Percentiles rank a stretch among this genome's conserved stretches.
Conservation (phyloP, 2,329 filamentous ascomycete species). For the Alternaria dauci region DNA sequence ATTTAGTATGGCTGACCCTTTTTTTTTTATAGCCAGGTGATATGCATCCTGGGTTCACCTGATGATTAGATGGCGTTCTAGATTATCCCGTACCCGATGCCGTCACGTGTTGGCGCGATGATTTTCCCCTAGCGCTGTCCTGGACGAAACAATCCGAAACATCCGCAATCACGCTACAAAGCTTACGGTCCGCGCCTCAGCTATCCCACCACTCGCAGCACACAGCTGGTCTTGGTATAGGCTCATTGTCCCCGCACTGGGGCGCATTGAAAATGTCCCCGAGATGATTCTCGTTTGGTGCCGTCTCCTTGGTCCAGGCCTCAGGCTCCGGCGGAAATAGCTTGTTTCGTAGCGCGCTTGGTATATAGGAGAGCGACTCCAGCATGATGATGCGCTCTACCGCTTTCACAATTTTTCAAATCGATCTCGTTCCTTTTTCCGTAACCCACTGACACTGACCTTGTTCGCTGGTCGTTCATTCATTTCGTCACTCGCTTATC, state of each 20-base stretch:
- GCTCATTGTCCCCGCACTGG: constrained; percentile 22
- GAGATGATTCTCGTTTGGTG: constrained; percentile 23
- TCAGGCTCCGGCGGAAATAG: constrained; percentile 26
- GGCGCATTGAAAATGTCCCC: constrained; percentile 26
- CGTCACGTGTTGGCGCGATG: constrained; percentile 22
- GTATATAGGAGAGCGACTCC: constrained; percentile 30
- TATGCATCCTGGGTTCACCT: not conserved
- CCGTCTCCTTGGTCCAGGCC: constrained; percentile 23
- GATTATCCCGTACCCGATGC: not conserved
- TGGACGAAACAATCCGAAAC: constrained; percentile 41
- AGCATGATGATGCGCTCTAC: constrained; percentile 17
- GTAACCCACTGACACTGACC: constrained; percentile 32
- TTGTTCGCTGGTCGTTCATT: constrained; percentile 48
- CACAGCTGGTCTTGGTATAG: constrained; percentile 17
- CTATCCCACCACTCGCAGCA: constrained; percentile 28
- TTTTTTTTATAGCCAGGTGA: no score
- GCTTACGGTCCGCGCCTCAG: constrained; percentile 23
- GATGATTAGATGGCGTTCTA: constrained; percentile 1
- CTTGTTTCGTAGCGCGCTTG: constrained; percentile 30
- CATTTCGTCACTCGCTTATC: constrained; percentile 40
- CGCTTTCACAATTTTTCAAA: constrained; percentile 34
- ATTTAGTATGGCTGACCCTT: no score
- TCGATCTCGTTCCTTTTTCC: constrained; percentile 26
- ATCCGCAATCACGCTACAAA: constrained; percentile 31
- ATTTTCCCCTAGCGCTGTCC: constrained; percentile 28